Evolutionary conservation across 1,139 yeast genomes (phyloP), one percentile per base, ranked within the genome.

Genomic region (Debaryomyces sp.): DNA sequence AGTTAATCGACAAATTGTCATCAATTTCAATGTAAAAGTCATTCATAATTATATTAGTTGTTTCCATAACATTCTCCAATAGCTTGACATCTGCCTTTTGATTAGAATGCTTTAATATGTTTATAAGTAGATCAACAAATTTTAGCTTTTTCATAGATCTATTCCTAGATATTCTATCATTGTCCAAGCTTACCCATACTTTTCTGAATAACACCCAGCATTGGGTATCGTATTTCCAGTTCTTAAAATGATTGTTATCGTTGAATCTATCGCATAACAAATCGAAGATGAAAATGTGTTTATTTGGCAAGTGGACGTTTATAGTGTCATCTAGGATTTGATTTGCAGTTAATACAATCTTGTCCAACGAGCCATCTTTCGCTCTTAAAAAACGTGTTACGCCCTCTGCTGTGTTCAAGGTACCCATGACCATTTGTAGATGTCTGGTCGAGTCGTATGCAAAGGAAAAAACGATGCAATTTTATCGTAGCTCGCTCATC

Each of bases 341-440:
- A 24, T 63, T 62, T 1, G 87, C 78, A 3, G 73, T 67, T 1
- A 59, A 50, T 1, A 78, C 64, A 33, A 88, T 73, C 15, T 79
- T 77, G 15, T 62, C 69, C 2, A 80, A 62, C 1, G 74, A 51
- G 1, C 77, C 73, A 33, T 72, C 72, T 57, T 80, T 85, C 21
- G 86, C 79, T 54, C 96, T 76, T 27, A 89, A 71, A 55, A 73
- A 75, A 62, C 81, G 80, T 2, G 96, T 88, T 37, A 85, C 67
- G 5, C 78, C 75, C 57, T 86, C 90, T 0, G 92, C 81, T 17
- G 82, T 64, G 45, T 58, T 60, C 50, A 71, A 54, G 13, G 50
- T 49, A 23, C 54, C 58, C 70, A 63, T 64, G 27, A 30, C 22
- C 27, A 40, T 30, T 37, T 21, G 27, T 6, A 21, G 41, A 23